These are phyloP conservation scores for Stephania yunnanensis DNA, from an alignment of 164 flowering plant species.

Conservation along the genomic window DNA sequence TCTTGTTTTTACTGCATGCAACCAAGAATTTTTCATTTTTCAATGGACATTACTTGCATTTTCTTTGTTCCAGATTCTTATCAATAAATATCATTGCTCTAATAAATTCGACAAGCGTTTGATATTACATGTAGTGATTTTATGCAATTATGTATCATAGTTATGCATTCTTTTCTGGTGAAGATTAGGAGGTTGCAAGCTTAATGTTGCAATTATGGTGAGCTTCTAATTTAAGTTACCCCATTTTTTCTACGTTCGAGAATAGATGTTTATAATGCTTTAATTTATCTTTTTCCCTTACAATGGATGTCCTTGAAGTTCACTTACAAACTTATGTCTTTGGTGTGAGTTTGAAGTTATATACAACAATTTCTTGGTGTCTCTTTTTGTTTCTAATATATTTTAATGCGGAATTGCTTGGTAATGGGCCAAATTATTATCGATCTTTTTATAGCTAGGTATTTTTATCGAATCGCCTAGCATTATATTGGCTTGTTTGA, in stretches of 20 bases:
- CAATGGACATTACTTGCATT: not conserved
- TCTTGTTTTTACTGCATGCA: too few relatives aligned
- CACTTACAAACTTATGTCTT: not conserved
- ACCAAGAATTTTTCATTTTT: too few relatives aligned
- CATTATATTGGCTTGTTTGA: too few relatives aligned
- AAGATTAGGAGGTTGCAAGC: constrained; percentile 95
- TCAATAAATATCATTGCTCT: not conserved
- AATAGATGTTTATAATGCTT: not conserved
- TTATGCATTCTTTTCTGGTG: constrained; percentile 87
- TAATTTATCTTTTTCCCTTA: not conserved
- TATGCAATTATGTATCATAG: constrained; percentile 33
- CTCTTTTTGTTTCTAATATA: not conserved
- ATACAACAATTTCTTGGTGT: not conserved
- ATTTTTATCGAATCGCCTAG: too few relatives aligned
- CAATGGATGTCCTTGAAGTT: not conserved
- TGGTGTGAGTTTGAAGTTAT: not conserved
- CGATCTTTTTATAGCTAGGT: not conserved
- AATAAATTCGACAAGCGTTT: not conserved
- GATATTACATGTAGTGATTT: not conserved
- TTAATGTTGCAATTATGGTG: constrained; percentile 96
- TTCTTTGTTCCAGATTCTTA: not conserved
- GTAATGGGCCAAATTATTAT: not conserved
- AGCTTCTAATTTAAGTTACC: constrained; percentile 2
- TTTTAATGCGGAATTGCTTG: not conserved
- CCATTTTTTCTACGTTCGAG: not conserved